phyloP scores from a whole-genome alignment of 2,329 filamentous ascomycete species.

The Fusarium nanum region DNA sequence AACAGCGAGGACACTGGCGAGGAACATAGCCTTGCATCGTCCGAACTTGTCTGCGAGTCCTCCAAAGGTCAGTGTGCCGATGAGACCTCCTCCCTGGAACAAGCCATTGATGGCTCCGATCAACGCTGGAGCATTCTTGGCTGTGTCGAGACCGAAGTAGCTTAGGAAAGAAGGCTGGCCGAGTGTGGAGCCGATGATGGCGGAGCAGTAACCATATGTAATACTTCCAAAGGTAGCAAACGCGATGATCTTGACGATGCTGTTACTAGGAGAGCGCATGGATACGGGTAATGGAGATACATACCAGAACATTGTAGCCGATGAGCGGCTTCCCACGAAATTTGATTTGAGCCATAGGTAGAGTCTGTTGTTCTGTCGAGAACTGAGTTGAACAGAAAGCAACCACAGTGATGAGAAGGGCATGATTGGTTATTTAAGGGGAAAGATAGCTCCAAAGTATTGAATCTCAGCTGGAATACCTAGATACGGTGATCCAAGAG shows the following conservation, averaged over 20 bases:
- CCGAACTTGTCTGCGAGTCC: neutral
- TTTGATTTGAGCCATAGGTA: neutral
- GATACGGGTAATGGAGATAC: accelerated
- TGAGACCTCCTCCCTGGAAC: neutral
- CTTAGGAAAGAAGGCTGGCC: neutral
- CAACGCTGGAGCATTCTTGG: neutral
- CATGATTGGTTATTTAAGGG: neutral
- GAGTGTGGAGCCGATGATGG: slow-evolving; percentile 2
- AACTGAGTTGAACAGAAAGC: neutral
- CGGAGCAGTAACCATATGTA: neutral
- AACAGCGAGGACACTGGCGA: neutral
- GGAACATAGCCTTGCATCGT: slow-evolving; percentile 1
- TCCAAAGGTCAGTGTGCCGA: neutral
- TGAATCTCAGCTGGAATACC: neutral
- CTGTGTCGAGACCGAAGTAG: slow-evolving; percentile 1
- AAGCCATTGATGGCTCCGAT: neutral
- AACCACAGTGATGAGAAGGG: neutral
- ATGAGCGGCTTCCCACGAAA: neutral
- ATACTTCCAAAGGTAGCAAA: slow-evolving; percentile 2
- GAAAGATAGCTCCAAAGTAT: neutral
- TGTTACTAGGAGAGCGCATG: neutral
- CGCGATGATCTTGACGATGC: neutral
- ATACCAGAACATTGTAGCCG: neutral
- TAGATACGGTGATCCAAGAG: neutral
- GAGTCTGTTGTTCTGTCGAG: neutral